A percentile compares a stretch with the other conserved stretches of the same genome.
phyloP scores from a whole-genome alignment of 345 rosid species.

The Ceriops tagal region DNA sequence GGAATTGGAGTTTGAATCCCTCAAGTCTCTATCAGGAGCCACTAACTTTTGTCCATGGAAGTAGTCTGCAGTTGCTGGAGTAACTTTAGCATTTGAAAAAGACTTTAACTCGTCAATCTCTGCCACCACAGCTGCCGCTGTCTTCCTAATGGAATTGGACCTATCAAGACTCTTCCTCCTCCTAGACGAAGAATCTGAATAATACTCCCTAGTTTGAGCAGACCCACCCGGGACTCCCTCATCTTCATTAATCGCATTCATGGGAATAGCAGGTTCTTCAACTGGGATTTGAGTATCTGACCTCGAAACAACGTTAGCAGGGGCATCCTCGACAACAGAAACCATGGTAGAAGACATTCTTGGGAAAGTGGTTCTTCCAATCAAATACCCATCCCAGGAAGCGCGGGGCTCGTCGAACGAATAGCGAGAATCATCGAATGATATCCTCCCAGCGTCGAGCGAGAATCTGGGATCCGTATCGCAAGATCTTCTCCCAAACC shows the following conservation, averaged over 20 bases:
- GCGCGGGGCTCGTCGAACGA: constrained; percentile 98
- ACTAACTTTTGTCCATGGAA: constrained; percentile 41
- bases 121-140: constrained; percentile 74
- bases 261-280: constrained; percentile 42
- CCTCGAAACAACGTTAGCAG: constrained; percentile 51
- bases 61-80: constrained; percentile 57
- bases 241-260: constrained; percentile 41
- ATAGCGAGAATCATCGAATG: constrained; percentile 80
- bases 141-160: constrained; percentile 67
- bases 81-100: constrained; percentile 61
- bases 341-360: constrained; percentile 83
- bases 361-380: constrained; percentile 58
- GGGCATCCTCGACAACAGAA: constrained; percentile 91
- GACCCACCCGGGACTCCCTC: constrained; percentile 81
- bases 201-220: constrained; percentile 85
- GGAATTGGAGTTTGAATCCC: constrained; percentile 67
- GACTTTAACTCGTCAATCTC: constrained; percentile 73
- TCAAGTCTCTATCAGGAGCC: constrained; percentile 44
- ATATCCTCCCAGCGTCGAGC: constrained; percentile 69
- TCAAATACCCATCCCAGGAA: constrained; percentile 87
- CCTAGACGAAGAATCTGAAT: constrained; percentile 69
- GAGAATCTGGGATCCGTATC: constrained; percentile 98
- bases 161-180: constrained; percentile 89
- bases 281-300: constrained; percentile 75
- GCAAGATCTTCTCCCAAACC: constrained; percentile 93